Evolutionary conservation across 2,329 filamentous ascomycete species (phyloP).

Genomic region (Fusarium sp.): DNA sequence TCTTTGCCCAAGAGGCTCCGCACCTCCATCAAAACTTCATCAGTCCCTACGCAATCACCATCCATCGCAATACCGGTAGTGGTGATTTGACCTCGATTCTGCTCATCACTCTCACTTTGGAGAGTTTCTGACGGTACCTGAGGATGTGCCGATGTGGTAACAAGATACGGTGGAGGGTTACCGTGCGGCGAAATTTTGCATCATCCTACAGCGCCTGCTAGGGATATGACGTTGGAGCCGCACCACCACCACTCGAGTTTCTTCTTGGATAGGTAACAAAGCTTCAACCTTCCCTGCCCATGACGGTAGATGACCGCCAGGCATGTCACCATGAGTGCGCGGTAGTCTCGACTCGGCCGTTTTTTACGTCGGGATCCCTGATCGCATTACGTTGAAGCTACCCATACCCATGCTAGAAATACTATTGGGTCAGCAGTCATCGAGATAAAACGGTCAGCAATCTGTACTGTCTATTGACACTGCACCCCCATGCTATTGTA

Average conservation of each 20-base stretch:
- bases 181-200: conserved; percentile 38
- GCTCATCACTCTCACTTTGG: neutral
- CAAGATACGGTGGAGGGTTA: conserved; percentile 28
- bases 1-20: neutral
- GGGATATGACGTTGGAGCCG: conserved; percentile 45
- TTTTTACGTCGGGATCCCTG: neutral
- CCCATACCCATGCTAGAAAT: conserved; percentile 1
- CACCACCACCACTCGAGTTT: conserved; percentile 28
- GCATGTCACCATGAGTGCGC: conserved; percentile 9
- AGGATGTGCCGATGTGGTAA: neutral
- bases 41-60: neutral
- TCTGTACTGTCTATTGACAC: neutral
- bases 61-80: neutral
- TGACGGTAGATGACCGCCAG: conserved; percentile 27
- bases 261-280: conserved; percentile 15
- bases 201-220: conserved; percentile 37
- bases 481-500: neutral
- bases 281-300: conserved; percentile 23
- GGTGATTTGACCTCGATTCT: conserved; percentile 12
- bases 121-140: conserved; percentile 12
- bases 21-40: neutral
- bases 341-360: conserved; percentile 8
- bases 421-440: neutral
- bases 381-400: neutral
- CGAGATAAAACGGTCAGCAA: neutral